A percentile compares a stretch with the other conserved stretches of the same genome.
These are phyloP conservation scores for Rhizophagus clarus DNA, from an alignment of 192 early-diverging fungal genomes.

Conservation along the genomic window DNA sequence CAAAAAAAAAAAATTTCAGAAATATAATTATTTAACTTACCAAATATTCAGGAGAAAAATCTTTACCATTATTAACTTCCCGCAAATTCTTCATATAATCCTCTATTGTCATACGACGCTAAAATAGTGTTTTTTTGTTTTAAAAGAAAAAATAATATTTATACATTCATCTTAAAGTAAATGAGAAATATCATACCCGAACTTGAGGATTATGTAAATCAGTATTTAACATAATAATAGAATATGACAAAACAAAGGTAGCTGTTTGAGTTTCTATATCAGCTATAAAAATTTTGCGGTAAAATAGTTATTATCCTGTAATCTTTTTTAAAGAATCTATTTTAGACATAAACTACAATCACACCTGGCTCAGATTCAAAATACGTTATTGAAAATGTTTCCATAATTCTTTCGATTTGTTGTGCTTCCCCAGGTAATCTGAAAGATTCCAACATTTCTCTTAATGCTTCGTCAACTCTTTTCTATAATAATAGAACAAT, in stretches of 20 bases:
- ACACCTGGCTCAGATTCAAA: conserved; percentile 56
- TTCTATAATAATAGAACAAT: conserved; percentile 52
- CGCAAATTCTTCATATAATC: conserved; percentile 89
- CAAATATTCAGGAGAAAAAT: conserved; percentile 85
- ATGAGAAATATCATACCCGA: conserved; percentile 35
- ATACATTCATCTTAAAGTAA: background rate
- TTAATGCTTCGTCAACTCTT: conserved; percentile 92
- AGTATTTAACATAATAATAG: conserved; percentile 97
- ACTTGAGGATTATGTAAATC: conserved; percentile 97
- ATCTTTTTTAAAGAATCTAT: background rate
- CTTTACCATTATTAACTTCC: conserved; percentile 82
- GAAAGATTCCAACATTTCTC: conserved; percentile 92
- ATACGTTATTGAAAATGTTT: conserved; percentile 85
- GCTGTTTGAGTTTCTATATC: conserved; percentile 82
- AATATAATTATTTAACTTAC: conserved; percentile 35
- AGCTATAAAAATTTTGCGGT: conserved; percentile 37
- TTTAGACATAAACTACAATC: background rate
- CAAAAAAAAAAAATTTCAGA: background rate
- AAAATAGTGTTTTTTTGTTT: conserved; percentile 5
- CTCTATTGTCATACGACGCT: conserved; percentile 85
- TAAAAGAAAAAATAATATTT: background rate
- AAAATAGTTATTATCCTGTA: background rate
- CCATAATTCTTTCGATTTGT: conserved; percentile 94
- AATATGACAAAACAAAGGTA: conserved; percentile 87
- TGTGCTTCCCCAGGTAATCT: conserved; percentile 97